Conservation (phyloP, 805 yeast genomes). For the Groenewaldozyma tartarivorans region DNA sequence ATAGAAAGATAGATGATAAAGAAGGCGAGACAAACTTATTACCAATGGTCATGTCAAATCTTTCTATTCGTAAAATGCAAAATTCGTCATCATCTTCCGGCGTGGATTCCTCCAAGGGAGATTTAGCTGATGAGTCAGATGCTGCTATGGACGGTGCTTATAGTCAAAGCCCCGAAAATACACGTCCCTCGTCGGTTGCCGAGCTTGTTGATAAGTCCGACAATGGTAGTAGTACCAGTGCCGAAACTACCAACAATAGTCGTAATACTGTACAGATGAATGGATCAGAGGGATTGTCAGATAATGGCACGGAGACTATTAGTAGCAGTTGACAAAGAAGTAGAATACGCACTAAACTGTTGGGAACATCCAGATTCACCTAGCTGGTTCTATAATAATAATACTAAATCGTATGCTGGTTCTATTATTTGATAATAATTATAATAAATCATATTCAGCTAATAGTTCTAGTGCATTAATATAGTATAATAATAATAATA, state of each 20-base stretch:
- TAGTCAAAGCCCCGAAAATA: conserved; percentile 21
- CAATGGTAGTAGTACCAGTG: not conserved
- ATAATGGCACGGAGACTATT: not conserved
- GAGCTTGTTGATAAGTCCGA: not conserved
- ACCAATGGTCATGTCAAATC: conserved; percentile 22
- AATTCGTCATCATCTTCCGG: conserved; percentile 2
- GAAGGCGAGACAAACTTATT: conserved; percentile 26
- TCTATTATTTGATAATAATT: too few species aligned
- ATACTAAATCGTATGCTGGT: too few species aligned
- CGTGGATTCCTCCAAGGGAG: conserved; percentile 4
- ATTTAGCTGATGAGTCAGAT: conserved; percentile 4
- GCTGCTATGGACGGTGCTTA: conserved; percentile 28
- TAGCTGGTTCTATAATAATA: too few species aligned
- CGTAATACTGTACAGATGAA: not conserved
- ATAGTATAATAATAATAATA: too few species aligned
- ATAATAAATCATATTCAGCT: too few species aligned
- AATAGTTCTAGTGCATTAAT: too few species aligned
- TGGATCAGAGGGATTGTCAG: not conserved
- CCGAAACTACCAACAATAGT: not conserved
- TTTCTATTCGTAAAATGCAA: conserved; percentile 13
- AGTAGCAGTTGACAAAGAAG: not conserved
- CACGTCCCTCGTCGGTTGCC: conserved; percentile 6
- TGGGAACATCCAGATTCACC: too few species aligned
- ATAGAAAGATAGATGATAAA: conserved; percentile 6
- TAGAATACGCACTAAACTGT: too few species aligned